A percentile compares a stretch with the other conserved stretches of the same genome.
Evolutionary conservation across 2,329 filamentous ascomycete genomes (phyloP).

Genomic region (Paraphoma chrysanthemicola): DNA sequence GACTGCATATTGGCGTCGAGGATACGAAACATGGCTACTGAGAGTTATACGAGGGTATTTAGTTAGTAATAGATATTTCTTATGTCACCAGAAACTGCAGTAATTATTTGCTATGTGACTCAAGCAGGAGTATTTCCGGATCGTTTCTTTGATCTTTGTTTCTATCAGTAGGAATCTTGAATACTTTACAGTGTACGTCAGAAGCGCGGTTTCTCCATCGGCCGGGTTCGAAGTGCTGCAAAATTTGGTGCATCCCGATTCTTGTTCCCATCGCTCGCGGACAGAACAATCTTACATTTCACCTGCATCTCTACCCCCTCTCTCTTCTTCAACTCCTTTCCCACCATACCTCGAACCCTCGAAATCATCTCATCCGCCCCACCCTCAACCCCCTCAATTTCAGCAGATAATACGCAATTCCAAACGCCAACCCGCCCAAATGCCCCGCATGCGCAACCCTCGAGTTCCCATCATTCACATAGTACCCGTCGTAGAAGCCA

Average conservation of each 20-base stretch:
- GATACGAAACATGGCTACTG: not conserved
- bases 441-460: constrained; percentile 53
- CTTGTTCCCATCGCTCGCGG: too few relatives aligned
- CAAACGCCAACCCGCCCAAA: constrained; percentile 53
- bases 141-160: too few relatives aligned
- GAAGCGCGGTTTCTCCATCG: too few relatives aligned
- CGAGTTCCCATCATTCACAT: constrained; percentile 37
- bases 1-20: not conserved
- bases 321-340: not conserved
- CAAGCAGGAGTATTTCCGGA: too few relatives aligned
- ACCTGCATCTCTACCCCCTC: not conserved
- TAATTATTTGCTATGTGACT: too few relatives aligned
- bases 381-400: constrained; percentile 23
- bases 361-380: not conserved
- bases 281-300: too few relatives aligned
- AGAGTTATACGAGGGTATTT: not conserved
- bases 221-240: too few relatives aligned
- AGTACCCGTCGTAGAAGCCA: constrained; percentile 48
- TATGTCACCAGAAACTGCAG: not conserved
- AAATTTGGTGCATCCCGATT: too few relatives aligned
- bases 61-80: not conserved
- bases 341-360: not conserved
- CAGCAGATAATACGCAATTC: constrained; percentile 39
- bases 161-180: too few relatives aligned
- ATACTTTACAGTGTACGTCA: too few relatives aligned